These are phyloP conservation scores for Cokeromyces recurvatus DNA, from an alignment of 371 early-diverging fungal species.

Conservation along the genomic window DNA sequence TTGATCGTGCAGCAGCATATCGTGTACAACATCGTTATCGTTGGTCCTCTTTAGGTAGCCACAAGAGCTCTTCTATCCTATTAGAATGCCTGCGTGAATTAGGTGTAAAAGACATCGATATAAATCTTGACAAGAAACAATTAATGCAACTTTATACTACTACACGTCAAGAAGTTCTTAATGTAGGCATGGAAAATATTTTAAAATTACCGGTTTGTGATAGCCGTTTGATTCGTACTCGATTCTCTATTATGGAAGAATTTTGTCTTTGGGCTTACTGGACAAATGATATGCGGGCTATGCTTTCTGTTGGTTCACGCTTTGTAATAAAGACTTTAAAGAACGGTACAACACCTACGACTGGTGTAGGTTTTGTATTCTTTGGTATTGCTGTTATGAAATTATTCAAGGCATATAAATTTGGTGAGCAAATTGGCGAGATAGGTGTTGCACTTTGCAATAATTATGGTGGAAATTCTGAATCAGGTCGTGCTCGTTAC, in stretches of 20 bases:
- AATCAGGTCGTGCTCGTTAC: slow-evolving; percentile 33
- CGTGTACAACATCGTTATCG: slow-evolving; percentile 36
- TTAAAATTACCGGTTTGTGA: slow-evolving; percentile 34
- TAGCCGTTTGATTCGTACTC: slow-evolving; percentile 32
- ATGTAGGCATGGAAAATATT: slow-evolving; percentile 27
- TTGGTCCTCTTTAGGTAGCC: slow-evolving; percentile 27
- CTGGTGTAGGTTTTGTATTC: slow-evolving; percentile 43
- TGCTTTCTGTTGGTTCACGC: slow-evolving; percentile 26
- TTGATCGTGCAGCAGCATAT: slow-evolving; percentile 45
- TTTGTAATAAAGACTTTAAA: slow-evolving; percentile 33
- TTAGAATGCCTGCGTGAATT: slow-evolving; percentile 37
- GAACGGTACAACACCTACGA: slow-evolving; percentile 33
- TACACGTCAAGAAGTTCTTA: slow-evolving; percentile 26
- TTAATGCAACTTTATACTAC: slow-evolving; percentile 21
- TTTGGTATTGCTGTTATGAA: slow-evolving; percentile 42
- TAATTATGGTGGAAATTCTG: slow-evolving; percentile 37
- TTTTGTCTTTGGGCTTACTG: slow-evolving; percentile 41
- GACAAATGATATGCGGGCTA: slow-evolving; percentile 30
- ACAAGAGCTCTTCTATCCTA: slow-evolving; percentile 27
- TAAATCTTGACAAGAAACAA: slow-evolving; percentile 20
- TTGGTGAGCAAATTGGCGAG: slow-evolving; percentile 39
- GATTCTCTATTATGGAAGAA: slow-evolving; percentile 39
- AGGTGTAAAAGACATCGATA: slow-evolving; percentile 27
- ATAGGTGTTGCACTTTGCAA: slow-evolving; percentile 36
- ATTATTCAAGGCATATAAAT: slow-evolving; percentile 35